A percentile compares a stretch with the other conserved stretches of the same genome.
phyloP scores from a whole-genome alignment of 768 basidiomycete genomes.

The Hypsizygus marmoreus region DNA sequence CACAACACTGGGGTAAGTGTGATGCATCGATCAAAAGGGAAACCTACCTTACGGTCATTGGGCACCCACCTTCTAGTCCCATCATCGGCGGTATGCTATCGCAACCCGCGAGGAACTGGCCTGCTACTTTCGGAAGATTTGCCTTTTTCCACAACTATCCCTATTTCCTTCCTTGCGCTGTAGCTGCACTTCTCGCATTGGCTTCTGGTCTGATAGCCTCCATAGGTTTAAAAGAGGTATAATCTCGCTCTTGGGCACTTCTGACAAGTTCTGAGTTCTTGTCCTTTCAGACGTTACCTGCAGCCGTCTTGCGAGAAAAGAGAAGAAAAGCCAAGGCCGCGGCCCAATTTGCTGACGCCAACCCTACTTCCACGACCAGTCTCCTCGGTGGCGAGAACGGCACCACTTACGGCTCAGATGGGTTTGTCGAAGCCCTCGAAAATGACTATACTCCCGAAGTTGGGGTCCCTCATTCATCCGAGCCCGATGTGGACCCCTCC shows the following conservation, averaged over 20 bases:
- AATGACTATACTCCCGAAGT: slow-evolving; percentile 4
- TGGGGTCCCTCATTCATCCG: slow-evolving; percentile 5
- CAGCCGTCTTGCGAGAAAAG: slow-evolving; percentile 18
- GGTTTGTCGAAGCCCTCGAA: too few relatives aligned
- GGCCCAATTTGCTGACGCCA: not conserved
- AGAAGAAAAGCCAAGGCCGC: slow-evolving; percentile 4
- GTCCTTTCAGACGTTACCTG: slow-evolving; percentile 32
- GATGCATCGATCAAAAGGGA: not conserved
- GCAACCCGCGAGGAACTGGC: slow-evolving; percentile 32
- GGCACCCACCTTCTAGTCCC: slow-evolving; percentile 12
- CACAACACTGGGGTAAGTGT: slow-evolving; percentile 23
- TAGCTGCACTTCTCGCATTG: slow-evolving; percentile 19
- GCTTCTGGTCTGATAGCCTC: slow-evolving; percentile 20
- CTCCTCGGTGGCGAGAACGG: slow-evolving; percentile 9
- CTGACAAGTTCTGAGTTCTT: not conserved
- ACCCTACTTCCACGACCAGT: slow-evolving; percentile 17
- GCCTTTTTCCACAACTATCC: slow-evolving; percentile 33
- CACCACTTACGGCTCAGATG: slow-evolving; percentile 13
- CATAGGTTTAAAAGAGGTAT: slow-evolving; percentile 29
- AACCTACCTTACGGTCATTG: too few relatives aligned
- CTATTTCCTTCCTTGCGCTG: slow-evolving; percentile 34
- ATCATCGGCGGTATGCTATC: slow-evolving; percentile 33
- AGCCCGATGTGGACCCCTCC: not conserved
- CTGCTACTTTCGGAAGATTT: slow-evolving; percentile 25
- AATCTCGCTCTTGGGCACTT: not conserved